Evolutionary conservation across 768 basidiomycete species (phyloP).

Genomic region (Chlorophyllum brunneum): DNA sequence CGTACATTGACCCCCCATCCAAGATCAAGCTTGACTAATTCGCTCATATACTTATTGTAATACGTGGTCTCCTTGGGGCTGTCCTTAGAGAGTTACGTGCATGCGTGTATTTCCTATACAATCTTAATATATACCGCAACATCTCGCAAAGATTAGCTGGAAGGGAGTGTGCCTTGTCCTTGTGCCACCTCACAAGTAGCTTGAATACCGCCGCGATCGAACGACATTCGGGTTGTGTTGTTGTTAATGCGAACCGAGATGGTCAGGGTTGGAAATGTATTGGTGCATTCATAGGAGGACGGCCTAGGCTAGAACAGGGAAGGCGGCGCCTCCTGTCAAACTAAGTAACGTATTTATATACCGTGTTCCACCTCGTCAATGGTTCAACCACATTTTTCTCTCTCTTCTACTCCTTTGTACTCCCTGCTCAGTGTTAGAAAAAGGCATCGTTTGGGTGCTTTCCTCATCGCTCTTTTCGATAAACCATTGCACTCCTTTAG

Average conservation of each 20-base stretch:
- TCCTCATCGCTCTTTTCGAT: constrained; percentile 6
- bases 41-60: background rate
- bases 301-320: constrained; percentile 4
- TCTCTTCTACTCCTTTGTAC: background rate
- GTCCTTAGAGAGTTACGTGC: background rate
- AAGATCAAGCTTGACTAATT: constrained; percentile 46
- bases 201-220: no score
- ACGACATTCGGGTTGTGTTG: no score
- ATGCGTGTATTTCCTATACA: background rate
- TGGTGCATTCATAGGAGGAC: no score
- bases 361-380: background rate
- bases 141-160: background rate
- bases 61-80: background rate
- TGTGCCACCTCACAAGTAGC: no score
- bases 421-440: background rate
- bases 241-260: no score
- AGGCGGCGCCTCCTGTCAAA: background rate
- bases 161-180: background rate
- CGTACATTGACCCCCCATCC: constrained; percentile 53
- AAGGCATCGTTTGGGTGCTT: background rate
- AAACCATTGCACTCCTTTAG: background rate
- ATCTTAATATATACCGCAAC: background rate
- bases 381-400: background rate
- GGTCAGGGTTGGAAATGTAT: no score
- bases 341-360: background rate